A percentile compares a stretch with the other conserved stretches of the same genome.
Conservation (phyloP, 768 basidiomycete genomes). For the Trametes villosa region DNA sequence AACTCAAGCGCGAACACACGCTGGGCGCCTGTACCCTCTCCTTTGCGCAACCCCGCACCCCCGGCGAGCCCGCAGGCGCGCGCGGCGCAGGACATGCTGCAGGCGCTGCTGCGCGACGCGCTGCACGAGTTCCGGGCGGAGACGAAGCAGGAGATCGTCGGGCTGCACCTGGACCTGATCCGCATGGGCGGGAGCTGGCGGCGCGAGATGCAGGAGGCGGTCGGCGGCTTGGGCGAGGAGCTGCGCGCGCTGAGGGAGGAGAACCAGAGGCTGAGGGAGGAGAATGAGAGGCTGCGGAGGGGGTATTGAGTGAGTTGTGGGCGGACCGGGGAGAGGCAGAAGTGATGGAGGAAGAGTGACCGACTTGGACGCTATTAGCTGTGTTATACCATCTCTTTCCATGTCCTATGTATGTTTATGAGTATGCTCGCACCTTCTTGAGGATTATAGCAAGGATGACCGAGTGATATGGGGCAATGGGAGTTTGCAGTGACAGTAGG, state of each 20-base stretch:
- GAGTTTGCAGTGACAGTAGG: no score
- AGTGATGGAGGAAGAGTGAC: not conserved
- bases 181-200: slow-evolving; percentile 74
- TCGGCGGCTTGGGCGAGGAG: slow-evolving; percentile 67
- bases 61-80: slow-evolving; percentile 44
- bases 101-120: slow-evolving; percentile 67
- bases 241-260: slow-evolving; percentile 49
- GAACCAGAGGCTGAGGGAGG: slow-evolving; percentile 60
- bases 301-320: slow-evolving; percentile 33
- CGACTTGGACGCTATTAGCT: not conserved
- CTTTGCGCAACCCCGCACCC: slow-evolving; percentile 36
- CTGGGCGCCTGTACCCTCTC: slow-evolving; percentile 27
- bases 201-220: slow-evolving; percentile 60
- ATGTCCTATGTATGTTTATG: not conserved
- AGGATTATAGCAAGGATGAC: no score
- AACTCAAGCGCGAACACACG: not conserved
- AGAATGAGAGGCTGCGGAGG: slow-evolving; percentile 60
- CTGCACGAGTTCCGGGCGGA: slow-evolving; percentile 77
- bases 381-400: not conserved
- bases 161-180: slow-evolving; percentile 74
- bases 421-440: not conserved
- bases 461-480: no score
- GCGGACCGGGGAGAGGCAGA: not conserved
- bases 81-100: slow-evolving; percentile 63
- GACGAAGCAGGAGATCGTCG: slow-evolving; percentile 71